These are phyloP conservation scores for Aspergillus diversus DNA, from an alignment of 495 filamentous ascomycete genomes.

Conservation along the genomic window DNA sequence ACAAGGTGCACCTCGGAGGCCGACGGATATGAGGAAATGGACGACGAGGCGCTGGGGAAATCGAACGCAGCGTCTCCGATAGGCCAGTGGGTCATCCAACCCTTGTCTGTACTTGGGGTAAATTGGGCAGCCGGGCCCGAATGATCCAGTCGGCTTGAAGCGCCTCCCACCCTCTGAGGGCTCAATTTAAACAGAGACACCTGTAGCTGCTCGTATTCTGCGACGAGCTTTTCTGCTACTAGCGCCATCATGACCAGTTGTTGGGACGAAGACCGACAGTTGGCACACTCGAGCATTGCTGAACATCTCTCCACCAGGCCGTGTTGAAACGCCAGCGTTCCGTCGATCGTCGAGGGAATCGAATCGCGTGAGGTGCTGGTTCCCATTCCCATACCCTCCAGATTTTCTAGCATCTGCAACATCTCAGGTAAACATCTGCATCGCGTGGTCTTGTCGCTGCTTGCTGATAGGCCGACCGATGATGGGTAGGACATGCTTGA, in stretches of 20 bases:
- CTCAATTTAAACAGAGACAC: not conserved
- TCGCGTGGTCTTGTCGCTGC: not conserved
- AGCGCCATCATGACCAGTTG: not conserved
- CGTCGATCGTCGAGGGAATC: not conserved
- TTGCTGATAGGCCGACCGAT: not conserved
- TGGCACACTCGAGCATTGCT: not conserved
- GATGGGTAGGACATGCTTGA: not conserved
- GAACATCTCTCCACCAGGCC: not conserved
- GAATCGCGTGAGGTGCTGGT: not conserved
- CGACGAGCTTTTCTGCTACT: not conserved
- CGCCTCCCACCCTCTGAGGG: not conserved
- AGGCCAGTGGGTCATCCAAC: not conserved
- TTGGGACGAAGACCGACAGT: not conserved
- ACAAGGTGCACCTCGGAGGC: not conserved
- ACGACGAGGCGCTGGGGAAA: not conserved
- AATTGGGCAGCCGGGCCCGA: not conserved
- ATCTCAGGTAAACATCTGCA: not conserved
- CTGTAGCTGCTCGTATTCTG: not conserved
- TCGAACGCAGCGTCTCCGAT: not conserved
- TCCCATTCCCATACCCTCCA: not conserved
- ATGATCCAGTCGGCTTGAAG: not conserved
- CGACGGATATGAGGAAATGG: not conserved
- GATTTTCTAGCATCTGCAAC: not conserved
- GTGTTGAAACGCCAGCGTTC: not conserved
- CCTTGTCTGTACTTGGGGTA: not conserved